Evolutionary conservation across 352 stramenopile species (phyloP), one percentile per base, ranked within the genome.

Genomic region (Pythium apleroticum): DNA sequence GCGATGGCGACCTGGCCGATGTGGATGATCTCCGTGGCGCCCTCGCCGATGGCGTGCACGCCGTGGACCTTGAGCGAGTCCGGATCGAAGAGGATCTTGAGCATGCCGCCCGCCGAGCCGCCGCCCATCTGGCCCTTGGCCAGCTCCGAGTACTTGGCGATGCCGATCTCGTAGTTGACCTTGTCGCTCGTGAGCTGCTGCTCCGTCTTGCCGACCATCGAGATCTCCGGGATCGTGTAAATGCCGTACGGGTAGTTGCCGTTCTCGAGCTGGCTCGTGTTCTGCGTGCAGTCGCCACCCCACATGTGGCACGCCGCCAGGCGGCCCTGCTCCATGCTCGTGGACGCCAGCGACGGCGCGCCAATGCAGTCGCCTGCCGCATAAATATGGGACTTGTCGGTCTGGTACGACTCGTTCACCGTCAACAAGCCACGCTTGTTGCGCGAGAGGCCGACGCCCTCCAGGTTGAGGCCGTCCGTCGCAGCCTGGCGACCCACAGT

Each of bases 201-300:
- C 72, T 97, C 89, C 49, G 87, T 95, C 75, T 95, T 90, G 45
- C 89, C 89, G 22, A 97, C 85, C 89, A 97, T 97, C 43, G 82
- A 94, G 60, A 97, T 96, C 63, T 96, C 89, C 1, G 89, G 89
- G 46, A 97, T 94, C 35, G 89, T 97, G 75, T 97, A 97, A 68
- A 97, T 97, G 55, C 89, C 89, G 67, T 96, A 97, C 45, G 89
- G 89, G 57, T 95, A 97, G 60, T 90, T 91, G 52, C 82, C 86
- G 56, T 63, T 89, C 63, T 89, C 79, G 28, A 91, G 70, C 66
- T 91, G 81, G 45, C 83, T 90, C 39, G 83, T 89, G 6, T 61
- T 62, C 17, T 85, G 73, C 57, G 93, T 74, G 19, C 78, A 72
- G 27, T 77, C 45, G 11, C 72, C 69, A 15, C 85, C 74, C 78